These are phyloP conservation scores for Amoebophrya sp. DNA, from an alignment of 169 alveolate genomes.

Conservation along the genomic window DNA sequence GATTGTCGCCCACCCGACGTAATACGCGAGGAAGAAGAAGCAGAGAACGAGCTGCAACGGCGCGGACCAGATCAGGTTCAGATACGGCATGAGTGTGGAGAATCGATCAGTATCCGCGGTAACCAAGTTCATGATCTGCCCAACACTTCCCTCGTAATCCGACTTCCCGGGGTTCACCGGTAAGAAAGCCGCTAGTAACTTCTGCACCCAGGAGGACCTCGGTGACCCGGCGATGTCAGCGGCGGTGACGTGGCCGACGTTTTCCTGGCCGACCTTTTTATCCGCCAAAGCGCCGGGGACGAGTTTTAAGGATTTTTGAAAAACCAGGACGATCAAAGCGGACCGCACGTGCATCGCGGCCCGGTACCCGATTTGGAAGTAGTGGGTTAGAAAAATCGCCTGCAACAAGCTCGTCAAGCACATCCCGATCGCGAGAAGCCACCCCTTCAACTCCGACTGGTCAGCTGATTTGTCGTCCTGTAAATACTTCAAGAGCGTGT, in stretches of 20 bases:
- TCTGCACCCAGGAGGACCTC: background rate
- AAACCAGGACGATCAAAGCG: background rate
- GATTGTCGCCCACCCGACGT: background rate
- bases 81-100: background rate
- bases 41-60: background rate
- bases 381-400: background rate
- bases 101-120: background rate
- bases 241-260: background rate
- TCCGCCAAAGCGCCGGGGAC: background rate
- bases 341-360: background rate
- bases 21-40: constrained; percentile 12
- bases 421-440: background rate
- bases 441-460: background rate
- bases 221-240: background rate
- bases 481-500: background rate
- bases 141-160: background rate
- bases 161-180: background rate
- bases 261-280: background rate
- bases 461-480: background rate
- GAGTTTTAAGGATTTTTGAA: background rate
- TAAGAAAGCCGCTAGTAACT: background rate
- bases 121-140: background rate
- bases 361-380: background rate
- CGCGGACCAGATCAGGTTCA: constrained; percentile 1
- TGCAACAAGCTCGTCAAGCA: background rate